Conservation (phyloP, 2,329 filamentous ascomycete genomes). For the Amylocarpus encephaloides region DNA sequence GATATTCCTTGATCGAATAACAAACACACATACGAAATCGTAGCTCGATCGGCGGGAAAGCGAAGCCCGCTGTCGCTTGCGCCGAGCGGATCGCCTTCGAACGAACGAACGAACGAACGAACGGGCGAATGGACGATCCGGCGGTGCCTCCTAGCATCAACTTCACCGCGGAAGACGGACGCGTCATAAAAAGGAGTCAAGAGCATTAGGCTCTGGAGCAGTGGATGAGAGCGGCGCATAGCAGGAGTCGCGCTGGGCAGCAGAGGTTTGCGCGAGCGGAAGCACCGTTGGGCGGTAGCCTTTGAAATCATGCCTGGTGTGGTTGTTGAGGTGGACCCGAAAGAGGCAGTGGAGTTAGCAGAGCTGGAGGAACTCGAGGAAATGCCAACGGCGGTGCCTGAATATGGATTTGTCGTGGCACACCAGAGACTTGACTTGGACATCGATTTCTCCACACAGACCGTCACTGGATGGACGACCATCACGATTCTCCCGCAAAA, state of each 20-base stretch:
- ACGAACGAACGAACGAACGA: no score
- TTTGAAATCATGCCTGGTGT: slow-evolving; percentile 23
- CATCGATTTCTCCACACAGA: slow-evolving; percentile 72
- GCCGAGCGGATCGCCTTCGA: no score
- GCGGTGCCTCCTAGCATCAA: no score
- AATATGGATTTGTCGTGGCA: slow-evolving; percentile 48
- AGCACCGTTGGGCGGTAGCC: neutral
- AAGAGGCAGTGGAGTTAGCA: slow-evolving; percentile 7
- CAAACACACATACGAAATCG: no score
- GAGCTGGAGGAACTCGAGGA: neutral
- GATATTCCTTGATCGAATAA: no score
- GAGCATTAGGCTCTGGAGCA: no score
- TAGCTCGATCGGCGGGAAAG: no score
- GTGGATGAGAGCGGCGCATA: no score
- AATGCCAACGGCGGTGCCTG: neutral
- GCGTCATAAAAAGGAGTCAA: slow-evolving; percentile 6
- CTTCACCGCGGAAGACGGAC: neutral
- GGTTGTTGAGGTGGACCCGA: slow-evolving; percentile 19
- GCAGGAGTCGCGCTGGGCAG: slow-evolving; percentile 17
- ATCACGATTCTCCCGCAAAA: slow-evolving; percentile 61
- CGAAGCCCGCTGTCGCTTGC: no score
- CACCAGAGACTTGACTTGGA: slow-evolving; percentile 88
- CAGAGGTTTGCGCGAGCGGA: neutral
- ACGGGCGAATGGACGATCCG: no score
- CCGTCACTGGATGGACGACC: slow-evolving; percentile 70